Evolutionary conservation across 345 rosid genomes (phyloP), one percentile per base, ranked within the genome.

Genomic region (Rhizophora mangle): DNA sequence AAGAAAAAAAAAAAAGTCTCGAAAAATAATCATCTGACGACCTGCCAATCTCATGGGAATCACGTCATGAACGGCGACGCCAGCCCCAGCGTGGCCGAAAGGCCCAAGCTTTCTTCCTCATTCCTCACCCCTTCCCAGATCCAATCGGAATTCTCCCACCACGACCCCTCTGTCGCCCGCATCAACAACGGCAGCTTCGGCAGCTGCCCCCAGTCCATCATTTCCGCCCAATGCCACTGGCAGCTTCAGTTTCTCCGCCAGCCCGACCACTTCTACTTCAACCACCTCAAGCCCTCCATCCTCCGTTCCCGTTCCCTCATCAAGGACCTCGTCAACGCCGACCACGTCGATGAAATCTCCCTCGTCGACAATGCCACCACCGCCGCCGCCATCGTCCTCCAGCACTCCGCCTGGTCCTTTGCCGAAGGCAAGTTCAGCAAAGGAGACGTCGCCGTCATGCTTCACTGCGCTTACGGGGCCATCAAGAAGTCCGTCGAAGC

Each of bases 131-230:
- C 67, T 2, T 26, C 80, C 29, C 87, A 89, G 73, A 81, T 91
- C 67, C 77, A 82, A 60, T 68, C 85, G 8, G 97, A 93, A 71
- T 93, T 93, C 74, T 82, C 88, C 20, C 97, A 93, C 83, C 98
- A 93, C 63, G 88, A 85, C 78, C 74, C 86, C 16, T 26, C 71
- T 67, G 64, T 89, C 43, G 86, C 94, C 8, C 80, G 97, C 20
- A 82, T 93, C 74, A 93, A 93, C 83, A 93, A 93, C 86, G 98
- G 97, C 16, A 91, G 98, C 82, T 93, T 91, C 66, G 98, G 97
- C 1, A 83, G 85, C 79, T 89, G 98, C 62, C 97, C 98, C 1
- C 73, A 86, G 29, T 81, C 90, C 21, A 69, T 93, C 62, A 72
- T 91, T 46, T 65, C 96, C 54, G 82, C 84, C 39, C 98, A 93